Conservation (phyloP, 495 filamentous ascomycete genomes). For the Aspergillus sclerotioniger region DNA sequence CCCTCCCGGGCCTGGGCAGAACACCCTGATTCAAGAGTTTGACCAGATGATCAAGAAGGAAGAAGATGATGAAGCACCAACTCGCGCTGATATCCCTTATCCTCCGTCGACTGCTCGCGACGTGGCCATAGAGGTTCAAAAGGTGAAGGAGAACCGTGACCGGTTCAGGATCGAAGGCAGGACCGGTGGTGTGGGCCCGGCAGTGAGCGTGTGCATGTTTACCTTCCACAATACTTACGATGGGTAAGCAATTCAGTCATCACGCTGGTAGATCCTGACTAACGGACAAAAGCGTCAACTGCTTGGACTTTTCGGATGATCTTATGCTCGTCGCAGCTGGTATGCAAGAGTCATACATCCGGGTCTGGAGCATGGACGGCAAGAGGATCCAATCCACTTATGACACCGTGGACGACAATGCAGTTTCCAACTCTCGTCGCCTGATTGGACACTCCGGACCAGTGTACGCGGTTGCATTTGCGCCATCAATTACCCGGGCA, state of each 20-base stretch:
- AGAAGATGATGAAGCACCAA: conserved; percentile 78
- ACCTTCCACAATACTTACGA: conserved; percentile 96
- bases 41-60: conserved; percentile 89
- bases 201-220: conserved; percentile 87
- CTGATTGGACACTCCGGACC: conserved; percentile 89
- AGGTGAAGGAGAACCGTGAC: conserved; percentile 91
- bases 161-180: conserved; percentile 78
- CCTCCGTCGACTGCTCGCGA: conserved; percentile 84
- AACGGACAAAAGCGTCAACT: conserved; percentile 65
- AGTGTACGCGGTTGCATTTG: conserved; percentile 86
- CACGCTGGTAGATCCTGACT: conserved; percentile 17
- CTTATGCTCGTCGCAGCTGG: conserved; percentile 79
- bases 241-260: conserved; percentile 53
- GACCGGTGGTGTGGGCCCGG: conserved; percentile 76
- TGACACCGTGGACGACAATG: conserved; percentile 36
- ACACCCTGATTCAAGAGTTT: conserved; percentile 70
- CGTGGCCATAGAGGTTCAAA: conserved; percentile 88
- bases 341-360: conserved; percentile 90
- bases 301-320: conserved; percentile 90
- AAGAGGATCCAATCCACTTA: conserved; percentile 55
- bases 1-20: conserved; percentile 63
- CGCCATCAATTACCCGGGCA: conserved; percentile 63
- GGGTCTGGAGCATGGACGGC: conserved; percentile 86
- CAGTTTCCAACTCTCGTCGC: conserved; percentile 64
- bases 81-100: conserved; percentile 72